Evolutionary conservation across 148 eudicot genomes (phyloP).

Genomic region (Camellia sinensis): DNA sequence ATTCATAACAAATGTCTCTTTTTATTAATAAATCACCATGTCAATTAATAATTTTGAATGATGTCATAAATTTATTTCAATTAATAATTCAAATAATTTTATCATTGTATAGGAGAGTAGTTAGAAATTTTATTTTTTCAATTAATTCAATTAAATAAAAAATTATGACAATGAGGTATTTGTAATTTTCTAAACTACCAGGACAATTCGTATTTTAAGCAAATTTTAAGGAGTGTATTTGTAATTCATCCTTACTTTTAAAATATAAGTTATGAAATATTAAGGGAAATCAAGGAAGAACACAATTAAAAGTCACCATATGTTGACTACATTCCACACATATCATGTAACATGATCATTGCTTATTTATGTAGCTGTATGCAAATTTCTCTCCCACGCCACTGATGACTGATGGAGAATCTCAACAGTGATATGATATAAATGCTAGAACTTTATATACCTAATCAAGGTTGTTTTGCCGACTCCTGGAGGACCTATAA

Average conservation of each 20-base stretch:
- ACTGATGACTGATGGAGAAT: not conserved
- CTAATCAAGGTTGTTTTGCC: conserved; percentile 98
- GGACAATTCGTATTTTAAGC: too few species aligned
- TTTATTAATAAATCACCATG: too few species aligned
- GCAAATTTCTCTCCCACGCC: not conserved
- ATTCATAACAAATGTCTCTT: too few species aligned
- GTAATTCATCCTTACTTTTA: not conserved
- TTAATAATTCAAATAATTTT: too few species aligned
- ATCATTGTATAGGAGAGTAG: too few species aligned
- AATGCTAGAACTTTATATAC: conserved; percentile 30
- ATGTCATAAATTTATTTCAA: too few species aligned
- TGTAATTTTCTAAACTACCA: too few species aligned
- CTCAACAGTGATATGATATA: not conserved
- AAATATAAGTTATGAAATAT: not conserved
- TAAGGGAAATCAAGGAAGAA: not conserved
- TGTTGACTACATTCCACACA: not conserved
- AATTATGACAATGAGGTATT: too few species aligned
- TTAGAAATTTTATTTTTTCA: too few species aligned
- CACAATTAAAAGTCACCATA: not conserved
- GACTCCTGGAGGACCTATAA: conserved; percentile 98
- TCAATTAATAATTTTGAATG: too few species aligned
- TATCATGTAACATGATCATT: not conserved
- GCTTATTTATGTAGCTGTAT: not conserved
- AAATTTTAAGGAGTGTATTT: too few species aligned
- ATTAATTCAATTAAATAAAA: too few species aligned